Conservation (phyloP, 148 eudicot genomes). For the Vaccinium vitisidaea region DNA sequence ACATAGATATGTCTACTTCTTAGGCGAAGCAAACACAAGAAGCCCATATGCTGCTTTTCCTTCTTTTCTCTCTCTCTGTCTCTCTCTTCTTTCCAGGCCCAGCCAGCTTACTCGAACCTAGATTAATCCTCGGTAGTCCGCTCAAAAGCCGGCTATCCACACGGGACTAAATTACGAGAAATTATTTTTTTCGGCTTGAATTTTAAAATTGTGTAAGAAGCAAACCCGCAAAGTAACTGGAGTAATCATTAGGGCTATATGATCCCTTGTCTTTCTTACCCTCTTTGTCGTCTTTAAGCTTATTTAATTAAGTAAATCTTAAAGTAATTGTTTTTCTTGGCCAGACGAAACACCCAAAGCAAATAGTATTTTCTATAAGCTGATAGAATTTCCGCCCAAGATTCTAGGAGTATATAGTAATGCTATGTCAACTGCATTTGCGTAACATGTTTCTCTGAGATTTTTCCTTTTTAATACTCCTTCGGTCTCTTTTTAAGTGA, state of each 20-base stretch:
- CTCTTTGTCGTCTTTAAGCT: slow-evolving; percentile 18
- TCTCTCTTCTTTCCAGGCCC: no score
- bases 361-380: not conserved
- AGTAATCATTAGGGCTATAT: slow-evolving; percentile 10
- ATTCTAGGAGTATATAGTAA: not conserved
- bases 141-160: no score
- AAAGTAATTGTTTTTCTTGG: not conserved
- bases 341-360: not conserved
- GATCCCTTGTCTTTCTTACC: slow-evolving; percentile 15
- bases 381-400: not conserved
- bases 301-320: not conserved
- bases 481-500: no score
- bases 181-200: no score
- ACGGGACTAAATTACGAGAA: no score
- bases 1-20: no score
- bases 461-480: not conserved
- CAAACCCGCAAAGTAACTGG: no score
- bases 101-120: no score
- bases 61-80: no score
- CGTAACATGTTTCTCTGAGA: not conserved
- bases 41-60: no score
- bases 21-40: slow-evolving; percentile 9
- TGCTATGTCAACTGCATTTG: not conserved
- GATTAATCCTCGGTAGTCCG: no score
- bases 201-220: no score